A percentile compares a stretch with the other conserved stretches of the same genome.
Conservation (phyloP, 1,284 basidiomycete species). For the Anthracocystis walkeri region DNA sequence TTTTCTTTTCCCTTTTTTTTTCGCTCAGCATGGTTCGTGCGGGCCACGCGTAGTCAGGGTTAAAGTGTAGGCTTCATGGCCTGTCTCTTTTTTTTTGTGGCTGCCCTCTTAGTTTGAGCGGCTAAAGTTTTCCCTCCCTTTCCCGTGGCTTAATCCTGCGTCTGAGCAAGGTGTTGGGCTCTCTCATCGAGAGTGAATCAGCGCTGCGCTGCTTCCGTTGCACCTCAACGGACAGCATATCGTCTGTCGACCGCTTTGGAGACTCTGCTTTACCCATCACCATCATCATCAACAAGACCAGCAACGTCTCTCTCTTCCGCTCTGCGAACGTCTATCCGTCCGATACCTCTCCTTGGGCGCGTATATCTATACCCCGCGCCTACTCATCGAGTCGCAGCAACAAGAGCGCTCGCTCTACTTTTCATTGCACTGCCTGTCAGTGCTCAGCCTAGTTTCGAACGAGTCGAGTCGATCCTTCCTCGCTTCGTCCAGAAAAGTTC, state of each 20-base stretch:
- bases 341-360: neutral
- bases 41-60: too few relatives aligned
- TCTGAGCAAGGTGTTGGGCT: slow-evolving; percentile 5
- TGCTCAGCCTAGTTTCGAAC: neutral
- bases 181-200: neutral
- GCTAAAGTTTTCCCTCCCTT: neutral
- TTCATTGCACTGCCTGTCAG: neutral
- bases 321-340: neutral
- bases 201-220: neutral
- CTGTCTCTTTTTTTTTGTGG: too few relatives aligned
- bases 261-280: neutral
- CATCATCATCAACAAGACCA: neutral
- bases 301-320: neutral
- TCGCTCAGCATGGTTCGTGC: too few relatives aligned
- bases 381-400: neutral
- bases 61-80: too few relatives aligned
- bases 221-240: neutral
- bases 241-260: neutral
- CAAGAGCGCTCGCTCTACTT: neutral
- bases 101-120: neutral
- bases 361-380: neutral
- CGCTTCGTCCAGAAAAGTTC: neutral
- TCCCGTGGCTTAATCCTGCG: neutral
- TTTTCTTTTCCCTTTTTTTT: neutral
- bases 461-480: neutral